Conservation (phyloP, 73 alveolate genomes). For the Symbiodinium natans region DNA sequence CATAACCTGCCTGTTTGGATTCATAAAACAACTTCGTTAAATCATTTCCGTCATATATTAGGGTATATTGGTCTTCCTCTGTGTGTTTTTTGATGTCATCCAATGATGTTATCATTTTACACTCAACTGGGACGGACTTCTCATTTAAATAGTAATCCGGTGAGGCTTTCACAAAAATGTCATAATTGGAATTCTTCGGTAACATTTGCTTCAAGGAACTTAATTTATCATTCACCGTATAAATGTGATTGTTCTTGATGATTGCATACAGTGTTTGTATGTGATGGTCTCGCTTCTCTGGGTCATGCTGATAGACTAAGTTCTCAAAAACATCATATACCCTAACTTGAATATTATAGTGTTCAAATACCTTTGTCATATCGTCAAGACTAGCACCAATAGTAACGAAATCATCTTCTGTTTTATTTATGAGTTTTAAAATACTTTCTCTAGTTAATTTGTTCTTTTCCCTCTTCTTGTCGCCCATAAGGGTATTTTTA, state of each 20-base stretch:
- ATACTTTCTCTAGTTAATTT: background rate
- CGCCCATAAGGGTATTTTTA: conserved; percentile 38
- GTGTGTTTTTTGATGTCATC: background rate
- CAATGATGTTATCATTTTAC: background rate
- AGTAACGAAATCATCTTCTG: conserved; percentile 13
- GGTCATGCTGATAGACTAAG: background rate
- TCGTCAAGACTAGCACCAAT: background rate
- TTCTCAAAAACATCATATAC: background rate
- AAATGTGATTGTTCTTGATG: conserved; percentile 33
- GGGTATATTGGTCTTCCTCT: background rate
- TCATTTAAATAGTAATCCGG: background rate
- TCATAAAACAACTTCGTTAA: background rate
- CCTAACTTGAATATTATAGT: conserved; percentile 12
- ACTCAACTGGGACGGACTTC: background rate
- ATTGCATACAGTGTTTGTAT: conserved; percentile 28
- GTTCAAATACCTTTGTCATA: background rate
- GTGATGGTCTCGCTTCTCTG: background rate
- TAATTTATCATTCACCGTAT: background rate
- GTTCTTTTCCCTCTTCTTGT: conserved; percentile 2
- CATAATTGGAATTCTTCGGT: background rate
- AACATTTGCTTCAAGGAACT: background rate
- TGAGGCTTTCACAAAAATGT: background rate
- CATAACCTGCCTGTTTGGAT: background rate
- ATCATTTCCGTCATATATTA: background rate
- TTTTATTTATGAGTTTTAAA: background rate